Percentiles rank a stretch among this genome's conserved stretches.
phyloP scores from a whole-genome alignment of 2,329 filamentous ascomycete species.

The Sporothrix brunneoviolacea region DNA sequence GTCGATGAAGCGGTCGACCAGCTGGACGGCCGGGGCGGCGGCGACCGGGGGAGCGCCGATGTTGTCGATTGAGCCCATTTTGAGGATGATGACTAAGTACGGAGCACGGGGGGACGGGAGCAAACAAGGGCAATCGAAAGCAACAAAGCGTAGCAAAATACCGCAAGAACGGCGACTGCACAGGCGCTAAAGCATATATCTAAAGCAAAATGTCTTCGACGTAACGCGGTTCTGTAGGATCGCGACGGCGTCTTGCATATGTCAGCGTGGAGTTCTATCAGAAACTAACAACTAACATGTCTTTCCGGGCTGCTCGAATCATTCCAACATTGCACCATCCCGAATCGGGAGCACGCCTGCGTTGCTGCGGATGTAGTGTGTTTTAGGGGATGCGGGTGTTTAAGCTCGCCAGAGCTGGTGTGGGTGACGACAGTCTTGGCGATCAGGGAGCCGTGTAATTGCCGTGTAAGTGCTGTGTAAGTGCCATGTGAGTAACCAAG shows the following conservation, averaged over 20 bases:
- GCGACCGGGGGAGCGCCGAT: background rate
- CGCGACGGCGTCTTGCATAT: background rate
- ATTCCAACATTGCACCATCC: constrained; percentile 2
- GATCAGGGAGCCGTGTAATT: background rate
- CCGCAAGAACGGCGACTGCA: background rate
- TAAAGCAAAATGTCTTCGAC: background rate
- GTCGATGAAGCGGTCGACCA: constrained; percentile 38
- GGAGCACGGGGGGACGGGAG: too few species aligned
- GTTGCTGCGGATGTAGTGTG: background rate
- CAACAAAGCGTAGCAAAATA: background rate
- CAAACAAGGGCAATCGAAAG: too few species aligned
- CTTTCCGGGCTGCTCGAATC: background rate
- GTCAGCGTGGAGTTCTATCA: too few species aligned
- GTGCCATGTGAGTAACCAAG: too few species aligned
- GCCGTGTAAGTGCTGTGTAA: constrained; percentile 1
- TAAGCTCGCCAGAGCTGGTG: constrained; percentile 3
- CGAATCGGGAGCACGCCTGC: background rate
- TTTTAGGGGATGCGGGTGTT: background rate
- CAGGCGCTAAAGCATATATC: constrained; percentile 1
- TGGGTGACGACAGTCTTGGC: background rate
- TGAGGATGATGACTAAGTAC: too few species aligned
- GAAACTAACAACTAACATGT: background rate
- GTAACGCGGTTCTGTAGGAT: background rate
- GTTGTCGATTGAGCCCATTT: constrained; percentile 9
- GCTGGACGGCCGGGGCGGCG: constrained; percentile 1